Base-by-base conservation (phyloP, 2,329 filamentous ascomycete genomes). In the Neurospora sp. region DNA sequence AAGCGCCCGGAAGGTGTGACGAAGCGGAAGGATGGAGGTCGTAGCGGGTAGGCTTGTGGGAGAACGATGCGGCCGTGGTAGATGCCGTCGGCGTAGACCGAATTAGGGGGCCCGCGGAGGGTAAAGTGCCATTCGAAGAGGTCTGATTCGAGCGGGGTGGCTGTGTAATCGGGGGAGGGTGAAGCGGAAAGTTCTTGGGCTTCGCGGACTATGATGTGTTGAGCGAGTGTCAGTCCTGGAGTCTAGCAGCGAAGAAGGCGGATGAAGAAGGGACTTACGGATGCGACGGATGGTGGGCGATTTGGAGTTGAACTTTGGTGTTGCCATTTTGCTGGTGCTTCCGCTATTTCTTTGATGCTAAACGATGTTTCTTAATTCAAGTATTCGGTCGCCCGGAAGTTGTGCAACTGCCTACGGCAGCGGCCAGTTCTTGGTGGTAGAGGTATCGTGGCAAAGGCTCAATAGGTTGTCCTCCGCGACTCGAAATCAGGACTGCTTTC, bases 111-210 rank as follows among this genome's bases (percentile, higher is more conserved):
- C 0, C 96, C 96, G 68, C 91, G 89, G n/a, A 99, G 85, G 0
- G 96, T 99, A 82, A 98, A 99, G 83, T 99, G 96, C 96, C 96
- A 99, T 81, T 98, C 94, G 82, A 97, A 97, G 69, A 99, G 89
- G 81, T 98, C 93, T 39, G 88, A 85, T 78, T 98, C 95, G 72
- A 95, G 88, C 0, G 96, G 96, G 4, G 90, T 85, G 52, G 95
- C 96, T 75, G 91, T 88, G 81, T 95, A 96, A 82, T 97, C 93
- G 69, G 92, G 84, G 2, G 93, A 96, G 4, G 95, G 93, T 43
- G 91, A 87, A 71, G 84, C 85, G 72, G 92, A 89, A 70, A 99
- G 88, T 79, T 98, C 96, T 71, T 91, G 86, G 70, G 95, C 94
- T 88, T 98, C 96, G 81, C 93, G 93, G 78, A 97, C 90, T 93